Base-by-base conservation (phyloP, 306 rosid genomes). In the Glycine soja region DNA sequence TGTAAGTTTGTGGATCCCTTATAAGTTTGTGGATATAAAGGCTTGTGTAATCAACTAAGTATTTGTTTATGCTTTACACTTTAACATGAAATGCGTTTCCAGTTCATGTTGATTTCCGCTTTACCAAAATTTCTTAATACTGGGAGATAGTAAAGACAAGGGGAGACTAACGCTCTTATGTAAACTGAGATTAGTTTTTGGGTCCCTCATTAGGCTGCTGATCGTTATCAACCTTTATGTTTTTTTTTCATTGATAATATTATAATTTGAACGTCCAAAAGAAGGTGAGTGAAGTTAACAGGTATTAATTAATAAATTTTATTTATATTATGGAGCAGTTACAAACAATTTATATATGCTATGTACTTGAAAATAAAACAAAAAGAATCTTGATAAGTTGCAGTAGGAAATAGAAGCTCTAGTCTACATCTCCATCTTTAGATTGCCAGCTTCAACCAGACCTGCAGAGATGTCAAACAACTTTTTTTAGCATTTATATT, bases 401-500 rank as follows among this genome's bases (percentile, higher is more conserved):
- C 90, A 65, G 61, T 87, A 82, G 54, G 73, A 58, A 69, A 80
- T 32, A 68, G 78, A 82, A 59, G 68, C 11, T 88, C 80, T 58
- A 50, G 57, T 81, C 88, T 89, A 90, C 89, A 88, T 88, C 92
- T 91, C 92, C 92, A 85, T 90, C 92, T 91, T 91, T 72, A 84
- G 83, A 80, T 90, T 88, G 87, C 88, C 78, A 64, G 84, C 92
- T 80, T 93, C 98, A 82, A 84, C 53, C 36, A 90, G 76, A 78
- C 93, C 98, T 93, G 97, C 90, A 82, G 74, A 83, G 74, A 84
- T 78, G 51, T 51, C 64, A 82, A 47, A 76, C 70, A 74, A 10
- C 50, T 56, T 10, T 56, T 38, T 61, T 85, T 46, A 81, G 85
- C 81, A 85, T 76, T 64, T 75, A 77, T 40, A 40, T 70, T 12